Percentiles rank a stretch among this genome's conserved stretches.
These are phyloP conservation scores for Coemansia sp. DNA, from an alignment of 192 early-diverging fungal species.

Conservation along the genomic window DNA sequence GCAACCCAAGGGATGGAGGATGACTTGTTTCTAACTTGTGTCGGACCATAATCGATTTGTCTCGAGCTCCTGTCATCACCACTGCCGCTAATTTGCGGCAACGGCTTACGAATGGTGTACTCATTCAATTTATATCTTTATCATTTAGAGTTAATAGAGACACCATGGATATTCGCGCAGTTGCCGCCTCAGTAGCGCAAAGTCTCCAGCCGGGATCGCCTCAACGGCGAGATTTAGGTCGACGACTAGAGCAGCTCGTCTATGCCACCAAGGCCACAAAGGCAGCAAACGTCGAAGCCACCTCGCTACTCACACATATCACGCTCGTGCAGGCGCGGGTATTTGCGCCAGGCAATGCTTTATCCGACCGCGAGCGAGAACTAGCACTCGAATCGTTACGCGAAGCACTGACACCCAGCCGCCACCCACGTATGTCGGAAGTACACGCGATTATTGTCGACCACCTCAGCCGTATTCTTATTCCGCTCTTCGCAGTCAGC, in stretches of 20 bases:
- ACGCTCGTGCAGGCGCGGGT: constrained; percentile 27
- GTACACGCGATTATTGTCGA: constrained; percentile 39
- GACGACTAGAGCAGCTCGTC: constrained; percentile 19
- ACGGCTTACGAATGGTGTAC: too few species aligned
- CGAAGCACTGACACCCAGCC: constrained; percentile 23
- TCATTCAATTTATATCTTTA: neutral
- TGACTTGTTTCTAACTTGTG: too few species aligned
- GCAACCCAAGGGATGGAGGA: too few species aligned
- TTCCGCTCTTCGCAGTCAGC: constrained; percentile 15
- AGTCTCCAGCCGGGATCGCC: constrained; percentile 20
- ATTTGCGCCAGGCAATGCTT: neutral
- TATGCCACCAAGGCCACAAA: constrained; percentile 7
- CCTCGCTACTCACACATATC: constrained; percentile 27
- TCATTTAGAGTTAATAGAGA: neutral
- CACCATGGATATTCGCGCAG: constrained; percentile 29
- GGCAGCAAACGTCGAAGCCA: constrained; percentile 25
- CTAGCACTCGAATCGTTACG: constrained; percentile 19
- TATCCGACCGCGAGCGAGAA: constrained; percentile 37
- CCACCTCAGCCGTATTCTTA: constrained; percentile 34
- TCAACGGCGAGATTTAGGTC: constrained; percentile 8
- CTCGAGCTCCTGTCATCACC: too few species aligned
- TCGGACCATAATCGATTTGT: too few species aligned
- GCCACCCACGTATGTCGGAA: constrained; percentile 7
- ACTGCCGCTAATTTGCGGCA: too few species aligned
- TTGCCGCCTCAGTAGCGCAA: constrained; percentile 14